These are phyloP conservation scores for Discostella pseudostelligera DNA, from an alignment of 108 stramenopile species.

Conservation along the genomic window DNA sequence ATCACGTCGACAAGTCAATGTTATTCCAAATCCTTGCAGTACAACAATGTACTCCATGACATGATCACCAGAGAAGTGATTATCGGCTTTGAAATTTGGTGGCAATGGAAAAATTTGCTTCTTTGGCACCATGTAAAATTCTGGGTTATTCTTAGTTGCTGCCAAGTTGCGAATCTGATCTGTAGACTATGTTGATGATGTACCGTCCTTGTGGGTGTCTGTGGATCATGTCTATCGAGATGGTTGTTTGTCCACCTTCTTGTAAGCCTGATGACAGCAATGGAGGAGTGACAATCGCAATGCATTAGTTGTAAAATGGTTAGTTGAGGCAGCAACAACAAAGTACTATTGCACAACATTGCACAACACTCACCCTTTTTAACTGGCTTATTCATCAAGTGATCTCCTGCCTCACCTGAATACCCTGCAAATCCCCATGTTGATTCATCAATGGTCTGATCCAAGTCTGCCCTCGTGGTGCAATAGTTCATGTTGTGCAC, in stretches of 20 bases:
- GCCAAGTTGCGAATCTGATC: too few relatives aligned
- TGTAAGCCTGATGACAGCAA: too few relatives aligned
- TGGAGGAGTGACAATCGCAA: too few relatives aligned
- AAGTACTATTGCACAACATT: too few relatives aligned
- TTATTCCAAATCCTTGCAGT: neutral
- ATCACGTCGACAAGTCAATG: conserved; percentile 1
- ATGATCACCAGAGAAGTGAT: neutral
- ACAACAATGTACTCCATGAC: neutral
- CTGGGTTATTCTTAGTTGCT: too few relatives aligned
- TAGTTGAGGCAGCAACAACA: too few relatives aligned
- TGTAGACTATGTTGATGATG: too few relatives aligned
- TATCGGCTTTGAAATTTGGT: neutral
- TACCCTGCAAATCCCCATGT: conserved; percentile 16
- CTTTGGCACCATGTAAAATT: neutral
- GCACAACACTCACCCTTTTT: neutral
- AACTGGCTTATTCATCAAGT: neutral
- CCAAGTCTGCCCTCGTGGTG: conserved; percentile 1
- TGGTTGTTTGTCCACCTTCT: too few relatives aligned
- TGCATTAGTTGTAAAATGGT: too few relatives aligned
- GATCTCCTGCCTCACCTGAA: neutral
- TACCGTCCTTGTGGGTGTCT: too few relatives aligned
- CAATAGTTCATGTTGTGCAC: neutral
- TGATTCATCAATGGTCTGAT: conserved; percentile 9
- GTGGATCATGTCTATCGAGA: too few relatives aligned
- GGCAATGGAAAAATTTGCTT: neutral